Evolutionary conservation across 2,329 filamentous ascomycete genomes (phyloP), one percentile per base, ranked within the genome.

Genomic region (Ophiocordyceps sinensis): DNA sequence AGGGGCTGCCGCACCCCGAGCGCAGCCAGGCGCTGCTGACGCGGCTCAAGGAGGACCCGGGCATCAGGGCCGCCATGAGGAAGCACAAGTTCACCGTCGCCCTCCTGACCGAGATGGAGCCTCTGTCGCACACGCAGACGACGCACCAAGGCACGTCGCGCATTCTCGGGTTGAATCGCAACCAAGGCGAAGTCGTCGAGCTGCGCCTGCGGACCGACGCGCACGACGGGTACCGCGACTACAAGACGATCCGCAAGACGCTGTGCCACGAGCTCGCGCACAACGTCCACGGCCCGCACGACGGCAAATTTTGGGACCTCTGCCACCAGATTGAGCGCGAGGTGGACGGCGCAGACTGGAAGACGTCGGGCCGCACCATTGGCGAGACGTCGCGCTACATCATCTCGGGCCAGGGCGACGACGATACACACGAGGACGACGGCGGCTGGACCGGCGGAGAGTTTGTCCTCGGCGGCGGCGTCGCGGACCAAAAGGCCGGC

Each of bases 201-300:
- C 62, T 98, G 45, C 70, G 91, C 0, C 64, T 98, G 30, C 70
- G 91, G n/a, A 96, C 91, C 1, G 91, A 98, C 62, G 85, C 84
- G 3, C 86, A 91, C 57, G 87, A 94, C 58, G 91, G 91, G 1
- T 96, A 94, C 54, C 68, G 91, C 31, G 86, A 95, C 57, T 98
- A 96, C 64, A 81, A 82, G 51, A 88, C 82, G 0, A 93, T 98
- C 38, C 75, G 91, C 40, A 85, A 84, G 51, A 96, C 91, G 37
- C 68, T 98, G 12, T 96, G 89, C 56, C 91, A 98, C 63, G 91
- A 98, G 65, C 69, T 98, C 15, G 82, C 88, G 49, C 91, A 98
- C 61, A 95, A 94, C 52, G 85, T 94, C 10, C 81, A 82, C 62
- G 71, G 82, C 0, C 77, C 82, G 0, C 91, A 98, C 59, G 87